Base-by-base conservation (phyloP, 805 yeast genomes). In the Spathaspora hagerdaliae region DNA sequence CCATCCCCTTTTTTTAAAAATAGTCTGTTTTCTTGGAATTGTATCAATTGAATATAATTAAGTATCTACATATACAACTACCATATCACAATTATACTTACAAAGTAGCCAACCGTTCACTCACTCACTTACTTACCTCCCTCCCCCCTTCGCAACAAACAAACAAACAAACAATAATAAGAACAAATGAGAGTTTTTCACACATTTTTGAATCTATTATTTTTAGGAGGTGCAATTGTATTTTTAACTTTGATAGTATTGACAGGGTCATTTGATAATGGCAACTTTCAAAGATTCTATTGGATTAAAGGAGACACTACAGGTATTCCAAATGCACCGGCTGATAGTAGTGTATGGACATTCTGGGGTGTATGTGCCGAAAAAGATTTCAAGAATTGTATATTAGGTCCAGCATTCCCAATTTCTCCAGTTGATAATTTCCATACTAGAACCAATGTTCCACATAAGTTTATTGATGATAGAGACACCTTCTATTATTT, bases 381-480 rank as follows among this genome's bases (percentile, higher is more conserved):
- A 45, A 51, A 59, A 37, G 73, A 81, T 63, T 89, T 89, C 67
- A 63, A 80, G 38, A 47, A 63, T 15, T 76, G 75, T 57, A 60
- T 64, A 39, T 61, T 74, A 38, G 79, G 81, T 11, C 85, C 97
- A 14, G 97, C 87, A n/a, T 83, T 75, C 66, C 89, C 96, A 37
- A 81, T 90, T 60, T 86, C 95, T 26, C 97, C 97, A 27, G 77
- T 65, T 39, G 81, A 79, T 56, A 87, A 88, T 69, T 89, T 89
- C 56, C 73, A 73, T 44, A 72, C 83, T 43, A 57, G 69, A 14
- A 55, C 54, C 2, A 74, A 71, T 47, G 74, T 85, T 31, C 90
- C 90, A 42, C 44, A 55, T 5, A 73, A 70, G 46, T 85, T 85
- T 45, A 59, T 77, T 50, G 59, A 60, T 44, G 72, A 76, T 64